These are phyloP conservation scores for Boletus rex-veris DNA, from an alignment of 768 basidiomycete species.

Conservation along the genomic window DNA sequence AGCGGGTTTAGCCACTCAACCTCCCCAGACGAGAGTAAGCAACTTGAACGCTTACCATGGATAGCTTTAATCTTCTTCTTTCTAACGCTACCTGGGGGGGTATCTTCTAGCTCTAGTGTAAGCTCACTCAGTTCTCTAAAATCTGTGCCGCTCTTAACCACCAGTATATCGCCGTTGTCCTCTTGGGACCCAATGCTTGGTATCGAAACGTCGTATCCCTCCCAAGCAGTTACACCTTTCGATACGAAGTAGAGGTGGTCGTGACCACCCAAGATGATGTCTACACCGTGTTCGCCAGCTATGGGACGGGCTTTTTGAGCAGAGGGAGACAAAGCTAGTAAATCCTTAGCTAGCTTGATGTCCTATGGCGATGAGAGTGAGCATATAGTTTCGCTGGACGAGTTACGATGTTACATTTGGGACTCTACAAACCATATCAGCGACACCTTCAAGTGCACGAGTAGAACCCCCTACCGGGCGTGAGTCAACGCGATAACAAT, in stretches of 20 bases:
- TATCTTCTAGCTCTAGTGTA: conserved; percentile 54
- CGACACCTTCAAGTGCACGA: background rate
- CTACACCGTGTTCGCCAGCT: conserved; percentile 65
- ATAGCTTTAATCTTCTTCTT: conserved; percentile 59
- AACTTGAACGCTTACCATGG: conserved; percentile 43
- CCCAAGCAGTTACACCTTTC: conserved; percentile 64
- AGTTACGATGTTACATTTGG: conserved; percentile 26
- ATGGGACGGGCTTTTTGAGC: conserved; percentile 44
- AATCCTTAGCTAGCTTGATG: conserved; percentile 62
- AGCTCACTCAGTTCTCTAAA: conserved; percentile 85
- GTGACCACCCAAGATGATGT: conserved; percentile 83
- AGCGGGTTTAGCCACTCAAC: background rate
- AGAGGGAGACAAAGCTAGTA: conserved; percentile 56
- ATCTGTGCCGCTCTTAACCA: conserved; percentile 86
- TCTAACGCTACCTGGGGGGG: conserved; percentile 61
- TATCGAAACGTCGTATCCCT: conserved; percentile 52
- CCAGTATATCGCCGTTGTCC: conserved; percentile 68
- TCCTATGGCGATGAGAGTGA: conserved; percentile 45
- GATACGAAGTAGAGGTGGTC: conserved; percentile 81
- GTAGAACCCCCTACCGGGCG: conserved; percentile 47
- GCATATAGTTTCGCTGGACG: background rate
- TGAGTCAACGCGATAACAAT: conserved; percentile 86
- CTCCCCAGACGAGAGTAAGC: background rate
- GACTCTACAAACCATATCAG: conserved; percentile 20
- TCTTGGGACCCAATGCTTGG: conserved; percentile 62